phyloP scores from a whole-genome alignment of 768 basidiomycete species.

The Paxillus ammoniavirescens region DNA sequence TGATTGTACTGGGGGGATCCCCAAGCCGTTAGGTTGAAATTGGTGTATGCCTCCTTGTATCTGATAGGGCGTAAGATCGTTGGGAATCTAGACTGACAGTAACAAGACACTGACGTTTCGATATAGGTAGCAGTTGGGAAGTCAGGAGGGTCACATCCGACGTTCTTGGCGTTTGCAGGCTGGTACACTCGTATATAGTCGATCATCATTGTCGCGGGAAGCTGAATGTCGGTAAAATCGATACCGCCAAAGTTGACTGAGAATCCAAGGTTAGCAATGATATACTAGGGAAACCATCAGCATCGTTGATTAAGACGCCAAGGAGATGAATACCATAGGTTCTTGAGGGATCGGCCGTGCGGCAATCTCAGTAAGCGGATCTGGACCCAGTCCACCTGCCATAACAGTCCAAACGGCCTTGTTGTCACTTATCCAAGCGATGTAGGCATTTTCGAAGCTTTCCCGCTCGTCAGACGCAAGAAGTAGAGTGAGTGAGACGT shows the following conservation, averaged over 20 bases:
- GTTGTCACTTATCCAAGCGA: conserved; percentile 66
- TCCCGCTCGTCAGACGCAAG: background rate
- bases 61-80: conserved; percentile 12
- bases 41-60: conserved; percentile 45
- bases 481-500: background rate
- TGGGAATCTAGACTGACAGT: too few relatives aligned
- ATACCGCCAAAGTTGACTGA: conserved; percentile 67
- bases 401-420: conserved; percentile 57
- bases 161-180: conserved; percentile 42
- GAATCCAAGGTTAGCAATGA: conserved; percentile 71
- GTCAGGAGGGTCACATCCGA: conserved; percentile 67
- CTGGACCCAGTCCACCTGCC: conserved; percentile 46
- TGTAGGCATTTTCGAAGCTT: conserved; percentile 54
- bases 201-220: conserved; percentile 63
- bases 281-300: conserved; percentile 42
- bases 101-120: conserved; percentile 45
- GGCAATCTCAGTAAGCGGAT: conserved; percentile 51
- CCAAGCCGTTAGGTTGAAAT: conserved; percentile 47
- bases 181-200: conserved; percentile 87
- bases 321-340: conserved; percentile 53
- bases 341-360: conserved; percentile 64
- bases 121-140: conserved; percentile 82
- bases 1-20: conserved; percentile 41
- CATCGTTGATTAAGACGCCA: background rate
- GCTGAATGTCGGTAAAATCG: conserved; percentile 52